Percentiles rank a stretch among this genome's conserved stretches.
phyloP scores from a whole-genome alignment of 192 early-diverging fungal genomes.

The Fimicolochytrium jonesii region DNA sequence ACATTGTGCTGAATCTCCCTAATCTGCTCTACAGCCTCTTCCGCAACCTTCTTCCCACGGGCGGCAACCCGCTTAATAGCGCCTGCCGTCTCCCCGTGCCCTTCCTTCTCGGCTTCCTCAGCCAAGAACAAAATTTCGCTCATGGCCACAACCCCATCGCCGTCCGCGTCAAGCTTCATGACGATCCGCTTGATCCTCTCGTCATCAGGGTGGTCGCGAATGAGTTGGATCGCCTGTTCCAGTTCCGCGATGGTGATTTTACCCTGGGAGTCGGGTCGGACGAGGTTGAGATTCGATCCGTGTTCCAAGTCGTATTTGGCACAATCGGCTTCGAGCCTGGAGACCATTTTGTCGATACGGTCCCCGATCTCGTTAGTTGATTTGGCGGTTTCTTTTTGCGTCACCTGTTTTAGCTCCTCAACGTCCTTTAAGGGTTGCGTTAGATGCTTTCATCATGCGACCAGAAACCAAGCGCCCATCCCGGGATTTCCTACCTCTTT shows the following conservation, averaged over 20 bases:
- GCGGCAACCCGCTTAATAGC: slow-evolving; percentile 22
- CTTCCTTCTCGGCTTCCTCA: slow-evolving; percentile 48
- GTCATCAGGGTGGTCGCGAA: slow-evolving; percentile 63
- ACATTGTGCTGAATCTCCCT: slow-evolving; percentile 18
- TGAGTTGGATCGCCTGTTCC: slow-evolving; percentile 62
- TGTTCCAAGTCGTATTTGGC: slow-evolving; percentile 59
- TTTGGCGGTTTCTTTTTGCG: slow-evolving; percentile 52
- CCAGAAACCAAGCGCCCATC: too few species aligned
- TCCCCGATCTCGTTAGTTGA: slow-evolving; percentile 54
- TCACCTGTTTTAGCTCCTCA: slow-evolving; percentile 48
- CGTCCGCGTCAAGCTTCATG: slow-evolving; percentile 65
- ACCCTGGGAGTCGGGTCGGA: slow-evolving; percentile 64
- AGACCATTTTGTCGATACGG: slow-evolving; percentile 77
- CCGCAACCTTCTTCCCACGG: slow-evolving; percentile 19
- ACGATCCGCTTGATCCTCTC: slow-evolving; percentile 71
- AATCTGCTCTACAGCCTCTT: slow-evolving; percentile 22
- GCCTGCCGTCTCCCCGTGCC: slow-evolving; percentile 49
- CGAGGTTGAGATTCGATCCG: slow-evolving; percentile 59
- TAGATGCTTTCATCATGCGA: too few species aligned
- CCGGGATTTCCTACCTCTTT: slow-evolving; percentile 39
- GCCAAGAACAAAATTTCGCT: slow-evolving; percentile 56
- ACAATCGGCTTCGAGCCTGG: slow-evolving; percentile 67
- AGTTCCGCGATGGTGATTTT: slow-evolving; percentile 63
- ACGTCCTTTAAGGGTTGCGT: too few species aligned
- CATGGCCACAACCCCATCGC: slow-evolving; percentile 62